Conservation (phyloP, 805 yeast genomes). For the Clavispora asparagi region DNA sequence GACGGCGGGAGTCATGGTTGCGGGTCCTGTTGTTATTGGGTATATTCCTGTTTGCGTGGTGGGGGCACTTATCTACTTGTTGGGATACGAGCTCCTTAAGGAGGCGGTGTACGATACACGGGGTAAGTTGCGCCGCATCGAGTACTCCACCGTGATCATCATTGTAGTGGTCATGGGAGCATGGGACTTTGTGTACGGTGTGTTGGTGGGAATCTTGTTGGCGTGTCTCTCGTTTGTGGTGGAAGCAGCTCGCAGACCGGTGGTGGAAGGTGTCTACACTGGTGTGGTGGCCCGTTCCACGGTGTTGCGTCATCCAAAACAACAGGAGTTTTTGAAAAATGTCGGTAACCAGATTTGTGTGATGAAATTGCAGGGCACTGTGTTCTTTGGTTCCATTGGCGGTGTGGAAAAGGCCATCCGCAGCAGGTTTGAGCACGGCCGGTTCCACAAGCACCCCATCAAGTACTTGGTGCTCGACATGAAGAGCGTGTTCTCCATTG, state of each 20-base stretch:
- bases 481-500: constrained; percentile 74
- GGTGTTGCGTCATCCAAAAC: constrained; percentile 84
- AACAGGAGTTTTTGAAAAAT: constrained; percentile 74
- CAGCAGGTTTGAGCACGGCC: constrained; percentile 51
- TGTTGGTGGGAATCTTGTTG: constrained; percentile 79
- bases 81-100: constrained; percentile 84
- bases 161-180: constrained; percentile 95
- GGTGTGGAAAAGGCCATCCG: constrained; percentile 78
- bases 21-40: constrained; percentile 91
- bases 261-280: constrained; percentile 74
- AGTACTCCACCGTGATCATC: constrained; percentile 75
- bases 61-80: constrained; percentile 81
- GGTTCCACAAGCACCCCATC: constrained; percentile 54
- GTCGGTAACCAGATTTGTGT: constrained; percentile 91
- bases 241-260: constrained; percentile 80
- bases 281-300: constrained; percentile 90
- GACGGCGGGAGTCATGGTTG: constrained; percentile 73
- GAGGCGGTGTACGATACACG: constrained; percentile 85
- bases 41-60: constrained; percentile 94
- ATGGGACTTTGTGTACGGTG: constrained; percentile 91
- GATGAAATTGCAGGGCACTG: constrained; percentile 77
- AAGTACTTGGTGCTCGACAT: constrained; percentile 81
- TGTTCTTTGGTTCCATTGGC: constrained; percentile 94
- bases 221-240: constrained; percentile 96
- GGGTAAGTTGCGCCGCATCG: constrained; percentile 69